Evolutionary conservation across 2,329 filamentous ascomycete species (phyloP), one percentile per base, ranked within the genome.

Genomic region (Sordariomycetes sp.): DNA sequence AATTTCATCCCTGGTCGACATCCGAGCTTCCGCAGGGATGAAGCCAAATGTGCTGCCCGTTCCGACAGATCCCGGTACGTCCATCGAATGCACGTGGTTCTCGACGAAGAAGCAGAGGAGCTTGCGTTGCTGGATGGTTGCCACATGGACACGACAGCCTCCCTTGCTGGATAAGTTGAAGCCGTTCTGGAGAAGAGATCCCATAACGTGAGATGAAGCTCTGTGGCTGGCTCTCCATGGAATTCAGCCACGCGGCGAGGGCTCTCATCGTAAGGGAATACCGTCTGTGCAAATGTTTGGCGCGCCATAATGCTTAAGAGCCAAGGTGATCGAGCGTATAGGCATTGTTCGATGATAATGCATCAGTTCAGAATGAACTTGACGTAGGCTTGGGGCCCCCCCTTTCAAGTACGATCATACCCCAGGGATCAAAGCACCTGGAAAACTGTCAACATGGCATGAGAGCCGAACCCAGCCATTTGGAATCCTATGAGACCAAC

Each of bases 81-180:
- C 27, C 34, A 36, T 17, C 34, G 10, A 12, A 36, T 14, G 12
- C 21, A 25, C 9, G 11, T n/a, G 4, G 11, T 4, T 16, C 27
- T 14, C 5, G 15, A 5, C 4, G 31, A 4, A n/a, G 15, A n/a
- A 6, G n/a, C n/a, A 25, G 15, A 14, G 14, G 12, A 21, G 11
- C 18, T 18, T 16, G 18, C 12, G 11, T n/a, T n/a, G n/a, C 16
- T 16, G 17, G 27, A 11, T 14, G 45, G 39, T 18, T 58, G 53
- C 57, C 55, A 57, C 21, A 56, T 41, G 20, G 54, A 59, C 10
- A 60, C 53, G 23, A 60, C 35, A 12, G 57, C 57, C 23, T 59
- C 56, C 35, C 45, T 40, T 6, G 53, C 44, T 1, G 57, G 56
- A 16, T 47, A 46, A 4, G 30, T 33, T 12, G 35, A 35, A 9